A percentile compares a stretch with the other conserved stretches of the same genome.
Evolutionary conservation across 2,329 filamentous ascomycete genomes (phyloP).

Genomic region (Exophiala sp.): DNA sequence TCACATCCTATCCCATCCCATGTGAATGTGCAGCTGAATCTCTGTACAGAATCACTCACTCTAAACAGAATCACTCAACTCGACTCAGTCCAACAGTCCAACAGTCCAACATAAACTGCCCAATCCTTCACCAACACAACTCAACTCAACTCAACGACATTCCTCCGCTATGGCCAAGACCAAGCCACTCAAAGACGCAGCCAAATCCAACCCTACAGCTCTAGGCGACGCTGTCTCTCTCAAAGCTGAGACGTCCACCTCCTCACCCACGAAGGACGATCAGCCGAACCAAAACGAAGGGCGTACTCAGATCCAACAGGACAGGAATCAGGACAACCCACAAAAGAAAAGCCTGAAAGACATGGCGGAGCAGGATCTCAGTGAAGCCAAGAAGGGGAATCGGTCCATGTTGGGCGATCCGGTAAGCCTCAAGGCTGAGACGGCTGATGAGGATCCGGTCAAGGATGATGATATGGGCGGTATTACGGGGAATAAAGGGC

Average conservation of each 20-base stretch:
- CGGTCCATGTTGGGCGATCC: slow-evolving; percentile 39
- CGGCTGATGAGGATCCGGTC: slow-evolving; percentile 31
- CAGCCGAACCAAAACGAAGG: neutral
- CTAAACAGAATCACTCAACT: no score
- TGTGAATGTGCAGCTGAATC: no score
- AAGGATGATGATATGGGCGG: slow-evolving; percentile 27
- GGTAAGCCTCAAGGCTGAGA: slow-evolving; percentile 39
- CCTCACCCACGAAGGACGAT: slow-evolving; percentile 19
- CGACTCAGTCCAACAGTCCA: no score
- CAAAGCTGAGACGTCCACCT: slow-evolving; percentile 22
- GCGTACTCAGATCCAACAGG: neutral
- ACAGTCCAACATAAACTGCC: no score
- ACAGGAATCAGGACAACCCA: neutral
- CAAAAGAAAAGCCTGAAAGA: slow-evolving; percentile 20
- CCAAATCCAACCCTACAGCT: slow-evolving; percentile 18
- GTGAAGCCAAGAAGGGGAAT: slow-evolving; percentile 28
- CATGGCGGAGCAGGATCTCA: slow-evolving; percentile 18
- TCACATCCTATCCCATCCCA: no score
- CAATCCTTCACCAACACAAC: no score
- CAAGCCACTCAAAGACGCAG: slow-evolving; percentile 17
- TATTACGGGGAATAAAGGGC: slow-evolving; percentile 11
- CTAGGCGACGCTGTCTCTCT: slow-evolving; percentile 25
- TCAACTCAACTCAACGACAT: no score
- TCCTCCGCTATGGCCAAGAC: neutral
- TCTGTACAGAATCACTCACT: no score